Conservation (phyloP, 148 eudicot species). For the Mesembryanthemum crystallinum region DNA sequence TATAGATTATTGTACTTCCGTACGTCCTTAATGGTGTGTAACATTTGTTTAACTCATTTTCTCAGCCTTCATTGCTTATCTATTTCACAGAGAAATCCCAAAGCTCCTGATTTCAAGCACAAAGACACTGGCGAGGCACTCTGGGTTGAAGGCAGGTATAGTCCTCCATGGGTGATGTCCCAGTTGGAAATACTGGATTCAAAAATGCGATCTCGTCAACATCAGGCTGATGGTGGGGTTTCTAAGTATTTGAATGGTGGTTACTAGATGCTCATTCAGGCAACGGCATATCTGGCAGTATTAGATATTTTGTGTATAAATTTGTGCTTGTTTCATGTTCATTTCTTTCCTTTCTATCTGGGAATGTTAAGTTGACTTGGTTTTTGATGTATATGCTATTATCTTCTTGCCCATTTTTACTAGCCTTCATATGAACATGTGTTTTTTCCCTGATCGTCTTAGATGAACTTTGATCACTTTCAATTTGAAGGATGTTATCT, state of each 20-base stretch:
- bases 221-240: slow-evolving; percentile 36
- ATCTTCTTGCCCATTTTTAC: background rate
- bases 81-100: slow-evolving; percentile 66
- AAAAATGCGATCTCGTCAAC: slow-evolving; percentile 55
- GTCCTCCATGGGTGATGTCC: slow-evolving; percentile 90
- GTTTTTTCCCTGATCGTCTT: background rate
- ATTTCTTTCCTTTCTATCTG: slow-evolving; percentile 5
- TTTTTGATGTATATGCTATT: slow-evolving; percentile 11
- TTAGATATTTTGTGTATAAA: slow-evolving; percentile 8
- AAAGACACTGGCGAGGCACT: slow-evolving; percentile 92
- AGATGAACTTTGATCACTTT: slow-evolving; percentile 7
- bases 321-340: slow-evolving; percentile 8
- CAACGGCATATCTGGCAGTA: slow-evolving; percentile 3
- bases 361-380: slow-evolving; percentile 4
- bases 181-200: slow-evolving; percentile 71
- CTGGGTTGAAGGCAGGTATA: slow-evolving; percentile 75
- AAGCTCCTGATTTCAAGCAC: slow-evolving; percentile 94
- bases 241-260: slow-evolving; percentile 37
- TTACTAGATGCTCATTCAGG: slow-evolving; percentile 30
- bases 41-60: background rate
- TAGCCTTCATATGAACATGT: slow-evolving; percentile 13
- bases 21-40: background rate
- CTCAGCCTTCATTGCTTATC: background rate
- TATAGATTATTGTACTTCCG: background rate
- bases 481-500: background rate